phyloP scores from a whole-genome alignment of 2,329 filamentous ascomycete genomes.

The Ascosphaera acerosa region DNA sequence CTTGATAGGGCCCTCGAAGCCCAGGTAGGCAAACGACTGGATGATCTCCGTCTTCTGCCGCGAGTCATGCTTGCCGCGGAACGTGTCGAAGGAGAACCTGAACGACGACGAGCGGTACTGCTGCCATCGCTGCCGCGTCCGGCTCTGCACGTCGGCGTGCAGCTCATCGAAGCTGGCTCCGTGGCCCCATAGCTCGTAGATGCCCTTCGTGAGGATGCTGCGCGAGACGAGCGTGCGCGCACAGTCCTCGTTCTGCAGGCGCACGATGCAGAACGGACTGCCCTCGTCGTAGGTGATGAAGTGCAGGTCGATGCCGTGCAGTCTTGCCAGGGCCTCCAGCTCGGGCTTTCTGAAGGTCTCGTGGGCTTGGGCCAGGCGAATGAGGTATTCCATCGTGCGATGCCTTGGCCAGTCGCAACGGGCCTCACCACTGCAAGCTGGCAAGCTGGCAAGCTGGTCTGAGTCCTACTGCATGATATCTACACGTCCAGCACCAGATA shows the following conservation, averaged over 20 bases:
- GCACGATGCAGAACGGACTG: slow-evolving; percentile 69
- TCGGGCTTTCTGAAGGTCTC: slow-evolving; percentile 79
- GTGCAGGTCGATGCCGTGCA: slow-evolving; percentile 41
- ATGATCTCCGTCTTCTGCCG: slow-evolving; percentile 47
- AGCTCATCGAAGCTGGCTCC: slow-evolving; percentile 41
- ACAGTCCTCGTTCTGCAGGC: slow-evolving; percentile 36
- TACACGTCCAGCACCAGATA: no score
- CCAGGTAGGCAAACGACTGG: slow-evolving; percentile 54
- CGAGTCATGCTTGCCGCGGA: slow-evolving; percentile 42
- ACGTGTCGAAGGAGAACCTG: slow-evolving; percentile 66
- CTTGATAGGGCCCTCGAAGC: slow-evolving; percentile 49
- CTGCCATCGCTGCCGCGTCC: slow-evolving; percentile 39
- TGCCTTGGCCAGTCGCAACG: background rate
- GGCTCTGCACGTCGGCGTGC: slow-evolving; percentile 35
- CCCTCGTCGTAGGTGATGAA: slow-evolving; percentile 40
- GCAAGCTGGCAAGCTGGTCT: no score
- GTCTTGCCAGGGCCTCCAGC: slow-evolving; percentile 49
- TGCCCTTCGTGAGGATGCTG: slow-evolving; percentile 55
- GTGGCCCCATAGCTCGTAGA: slow-evolving; percentile 73
- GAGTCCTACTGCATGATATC: no score
- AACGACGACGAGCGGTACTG: slow-evolving; percentile 42
- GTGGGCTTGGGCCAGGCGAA: slow-evolving; percentile 72
- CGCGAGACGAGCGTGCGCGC: slow-evolving; percentile 44
- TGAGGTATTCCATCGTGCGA: slow-evolving; percentile 48
- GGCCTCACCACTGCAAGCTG: no score